Conservation (phyloP, 2,329 filamentous ascomycete genomes). For the Colletotrichum horii region DNA sequence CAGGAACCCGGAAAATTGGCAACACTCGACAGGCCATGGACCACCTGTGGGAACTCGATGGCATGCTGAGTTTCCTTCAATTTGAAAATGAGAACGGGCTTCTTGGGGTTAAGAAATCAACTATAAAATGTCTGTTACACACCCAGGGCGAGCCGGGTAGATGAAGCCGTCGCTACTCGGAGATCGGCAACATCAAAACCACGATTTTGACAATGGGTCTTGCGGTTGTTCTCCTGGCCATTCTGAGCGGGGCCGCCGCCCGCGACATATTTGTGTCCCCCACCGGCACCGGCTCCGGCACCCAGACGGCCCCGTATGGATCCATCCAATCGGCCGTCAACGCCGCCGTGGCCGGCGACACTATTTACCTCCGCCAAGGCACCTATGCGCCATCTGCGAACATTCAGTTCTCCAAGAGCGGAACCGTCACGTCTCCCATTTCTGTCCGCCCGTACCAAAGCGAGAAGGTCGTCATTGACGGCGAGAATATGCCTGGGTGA, state of each 20-base stretch:
- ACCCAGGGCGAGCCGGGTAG: background rate
- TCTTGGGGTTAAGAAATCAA: background rate
- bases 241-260: background rate
- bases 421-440: constrained; percentile 40
- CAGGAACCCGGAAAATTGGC: background rate
- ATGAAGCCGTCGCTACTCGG: too few species aligned
- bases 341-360: constrained; percentile 45
- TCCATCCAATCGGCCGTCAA: constrained; percentile 48
- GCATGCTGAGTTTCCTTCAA: background rate
- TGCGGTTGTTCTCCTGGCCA: background rate
- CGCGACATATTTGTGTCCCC: constrained; percentile 44
- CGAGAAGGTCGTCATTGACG: constrained; percentile 49
- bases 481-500: constrained; percentile 40
- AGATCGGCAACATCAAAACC: background rate
- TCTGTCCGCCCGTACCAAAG: constrained; percentile 42
- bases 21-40: background rate
- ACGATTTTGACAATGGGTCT: background rate
- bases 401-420: constrained; percentile 46
- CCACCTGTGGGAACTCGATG: background rate
- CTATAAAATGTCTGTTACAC: background rate
- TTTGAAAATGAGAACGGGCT: background rate
- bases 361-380: constrained; percentile 45
- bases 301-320: constrained; percentile 38
- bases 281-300: constrained; percentile 40
- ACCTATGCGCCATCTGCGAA: constrained; percentile 47